Conservation (phyloP, 1,139 yeast species). For the Scheffersomyces illinoinensis region DNA sequence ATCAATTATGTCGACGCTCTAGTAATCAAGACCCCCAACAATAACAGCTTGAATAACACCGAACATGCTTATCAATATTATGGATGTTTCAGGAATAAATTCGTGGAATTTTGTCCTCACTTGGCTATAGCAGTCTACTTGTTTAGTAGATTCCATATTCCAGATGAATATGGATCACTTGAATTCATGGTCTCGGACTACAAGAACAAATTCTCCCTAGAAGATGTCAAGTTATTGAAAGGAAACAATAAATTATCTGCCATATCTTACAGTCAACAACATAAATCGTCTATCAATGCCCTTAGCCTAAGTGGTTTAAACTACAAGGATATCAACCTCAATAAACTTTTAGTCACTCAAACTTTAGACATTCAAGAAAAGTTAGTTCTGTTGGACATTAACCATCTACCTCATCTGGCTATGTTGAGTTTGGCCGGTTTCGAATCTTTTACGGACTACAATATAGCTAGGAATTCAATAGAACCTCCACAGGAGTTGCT, state of each 20-base stretch:
- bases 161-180: constrained; percentile 28
- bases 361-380: constrained; percentile 8
- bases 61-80: constrained; percentile 13
- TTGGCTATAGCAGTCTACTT: constrained; percentile 30
- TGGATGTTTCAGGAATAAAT: constrained; percentile 28
- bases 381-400: constrained; percentile 10
- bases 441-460: constrained; percentile 17
- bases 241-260: constrained; percentile 26
- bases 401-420: constrained; percentile 15
- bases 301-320: constrained; percentile 22
- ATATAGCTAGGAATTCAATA: constrained; percentile 18
- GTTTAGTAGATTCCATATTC: constrained; percentile 31
- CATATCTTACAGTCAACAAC: constrained; percentile 30
- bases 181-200: constrained; percentile 18
- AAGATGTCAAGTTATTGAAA: constrained; percentile 24
- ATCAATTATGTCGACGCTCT: constrained; percentile 2
- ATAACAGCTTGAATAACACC: neutral
- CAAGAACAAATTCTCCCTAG: constrained; percentile 13
- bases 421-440: constrained; percentile 30
- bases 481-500: constrained; percentile 32
- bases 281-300: constrained; percentile 25
- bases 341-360: constrained; percentile 21
- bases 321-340: constrained; percentile 21
- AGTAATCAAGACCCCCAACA: constrained; percentile 2
- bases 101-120: constrained; percentile 33